Percentiles rank a stretch among this genome's conserved stretches.
Evolutionary conservation across 1,284 basidiomycete genomes (phyloP).

Genomic region (Vanrija sp.): DNA sequence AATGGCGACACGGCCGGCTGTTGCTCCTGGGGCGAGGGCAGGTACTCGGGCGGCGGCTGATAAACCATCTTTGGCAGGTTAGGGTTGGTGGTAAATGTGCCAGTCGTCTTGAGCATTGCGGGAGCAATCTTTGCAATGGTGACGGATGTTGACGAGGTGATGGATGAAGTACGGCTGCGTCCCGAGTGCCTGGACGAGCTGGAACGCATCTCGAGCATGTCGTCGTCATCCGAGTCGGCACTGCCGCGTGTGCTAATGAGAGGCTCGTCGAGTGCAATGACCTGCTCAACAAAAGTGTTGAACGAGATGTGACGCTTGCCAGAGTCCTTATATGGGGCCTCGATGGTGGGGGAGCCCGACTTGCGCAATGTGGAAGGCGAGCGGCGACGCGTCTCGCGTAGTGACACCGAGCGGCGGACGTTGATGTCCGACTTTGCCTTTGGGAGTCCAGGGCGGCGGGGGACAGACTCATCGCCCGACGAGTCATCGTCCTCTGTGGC

Average conservation of each 20-base stretch:
- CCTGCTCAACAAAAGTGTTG: slow-evolving; percentile 97
- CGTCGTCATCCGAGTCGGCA: slow-evolving; percentile 54
- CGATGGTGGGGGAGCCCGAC: slow-evolving; percentile 8
- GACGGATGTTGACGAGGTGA: slow-evolving; percentile 49
- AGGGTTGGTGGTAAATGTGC: slow-evolving; percentile 33
- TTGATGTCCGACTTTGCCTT: no score
- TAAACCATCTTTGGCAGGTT: slow-evolving; percentile 62
- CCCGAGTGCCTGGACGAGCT: slow-evolving; percentile 8
- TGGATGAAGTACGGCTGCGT: slow-evolving; percentile 25
- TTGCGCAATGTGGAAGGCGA: slow-evolving; percentile 9
- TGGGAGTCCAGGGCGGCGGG: slow-evolving; percentile 25
- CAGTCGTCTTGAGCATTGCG: slow-evolving; percentile 77
- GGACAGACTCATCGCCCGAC: neutral
- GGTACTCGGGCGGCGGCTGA: slow-evolving; percentile 57
- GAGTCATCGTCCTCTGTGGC: slow-evolving; percentile 20
- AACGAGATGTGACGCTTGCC: slow-evolving; percentile 84
- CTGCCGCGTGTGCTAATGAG: slow-evolving; percentile 23
- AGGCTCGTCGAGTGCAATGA: slow-evolving; percentile 74
- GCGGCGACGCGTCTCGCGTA: slow-evolving; percentile 6
- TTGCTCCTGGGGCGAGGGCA: slow-evolving; percentile 20
- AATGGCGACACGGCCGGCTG: slow-evolving; percentile 9
- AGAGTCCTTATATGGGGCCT: neutral
- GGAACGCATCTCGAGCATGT: slow-evolving; percentile 63
- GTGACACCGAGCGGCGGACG: no score
- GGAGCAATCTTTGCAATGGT: slow-evolving; percentile 95